Evolutionary conservation across 139 green algal species (phyloP).

Genomic region (Tetradesmus lagerheimii): DNA sequence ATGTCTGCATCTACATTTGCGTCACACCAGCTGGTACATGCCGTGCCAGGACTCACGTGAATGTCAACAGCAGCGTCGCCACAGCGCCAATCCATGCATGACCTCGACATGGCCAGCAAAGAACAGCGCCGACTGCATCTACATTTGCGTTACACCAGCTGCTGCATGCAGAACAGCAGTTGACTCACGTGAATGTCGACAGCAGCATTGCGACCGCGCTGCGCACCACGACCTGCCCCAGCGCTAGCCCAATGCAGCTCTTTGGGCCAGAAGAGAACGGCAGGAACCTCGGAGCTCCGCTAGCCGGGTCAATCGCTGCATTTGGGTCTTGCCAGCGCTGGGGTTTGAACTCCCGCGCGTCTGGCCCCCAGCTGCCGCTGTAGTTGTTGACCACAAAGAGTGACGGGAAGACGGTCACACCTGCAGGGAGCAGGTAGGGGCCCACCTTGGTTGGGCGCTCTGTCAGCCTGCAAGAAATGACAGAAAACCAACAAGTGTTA

Average conservation of each 20-base stretch:
- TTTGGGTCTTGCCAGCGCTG: slow-evolving; percentile 22
- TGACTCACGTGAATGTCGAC: slow-evolving; percentile 36
- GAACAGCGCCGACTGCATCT: too few species aligned
- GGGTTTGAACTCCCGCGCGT: slow-evolving; percentile 30
- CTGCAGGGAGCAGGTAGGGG: slow-evolving; percentile 9
- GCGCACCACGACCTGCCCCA: slow-evolving; percentile 33
- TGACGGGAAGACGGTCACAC: slow-evolving; percentile 33
- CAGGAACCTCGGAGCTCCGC: slow-evolving; percentile 18
- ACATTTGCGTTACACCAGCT: too few species aligned
- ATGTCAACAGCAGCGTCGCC: neutral
- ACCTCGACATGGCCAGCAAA: too few species aligned
- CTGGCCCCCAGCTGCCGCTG: slow-evolving; percentile 5
- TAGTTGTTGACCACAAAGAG: slow-evolving; percentile 50
- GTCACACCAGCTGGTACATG: too few species aligned
- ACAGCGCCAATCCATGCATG: too few species aligned
- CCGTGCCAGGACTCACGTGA: neutral
- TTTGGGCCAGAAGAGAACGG: slow-evolving; percentile 25
- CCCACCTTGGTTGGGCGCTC: slow-evolving; percentile 34
- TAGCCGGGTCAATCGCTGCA: slow-evolving; percentile 22
- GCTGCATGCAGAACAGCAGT: too few species aligned
- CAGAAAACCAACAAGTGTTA: neutral
- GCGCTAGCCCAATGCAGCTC: slow-evolving; percentile 33
- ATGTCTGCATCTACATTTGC: too few species aligned
- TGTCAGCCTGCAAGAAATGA: slow-evolving; percentile 27
- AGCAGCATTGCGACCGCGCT: slow-evolving; percentile 37